Base-by-base conservation (phyloP, 768 basidiomycete genomes). In the Termitomyces bulborhizus region DNA sequence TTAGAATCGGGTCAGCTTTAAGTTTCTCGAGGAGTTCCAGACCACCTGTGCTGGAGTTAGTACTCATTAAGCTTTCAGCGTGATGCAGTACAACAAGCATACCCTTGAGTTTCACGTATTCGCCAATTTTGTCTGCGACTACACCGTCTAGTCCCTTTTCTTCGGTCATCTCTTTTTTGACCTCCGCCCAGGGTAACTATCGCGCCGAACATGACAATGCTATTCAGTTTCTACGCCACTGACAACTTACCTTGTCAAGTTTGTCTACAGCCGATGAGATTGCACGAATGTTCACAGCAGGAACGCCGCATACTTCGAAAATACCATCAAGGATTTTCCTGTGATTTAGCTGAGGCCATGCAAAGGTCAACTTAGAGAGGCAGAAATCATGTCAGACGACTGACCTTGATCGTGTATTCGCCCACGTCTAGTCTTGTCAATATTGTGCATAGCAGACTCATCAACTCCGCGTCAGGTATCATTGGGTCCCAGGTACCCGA, bases 231-330 rank as follows among this genome's bases (percentile, higher is more conserved):
- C 6, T 13, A 21, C 9, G 39, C 13, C 39, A 37, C 16, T 21
- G 12, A 36, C 41, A 27, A 63, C 72, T 27, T 53, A 89, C 90
- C 83, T 98, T 99, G 79, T 99, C 97, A 11, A 99, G 82, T 69
- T 98, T 99, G 71, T 99, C 97, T 9, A 98, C 96, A 0, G 97
- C 96, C 15, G 92, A 95, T 0, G 93, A 96, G 60, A 98, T 98
- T 13, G 86, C 75, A 5, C 96, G 82, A 47, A 91, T 94, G 73
- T 93, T 97, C 26, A 93, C 92, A 24, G 74, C 63, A 0, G 94
- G 89, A 4, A 99, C 97, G 52, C 97, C 97, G 62, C 95, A 98
- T 2, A 98, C 87, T 65, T 93, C 88, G 64, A 98, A 98, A 57
- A 99, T 88, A 29, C 96, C 97, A 67, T 99, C 97, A 13, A 99